Percentiles rank a stretch among this genome's conserved stretches.
phyloP scores from a whole-genome alignment of 208 protist genomes.

The Acanthamoeba lenticulata region DNA sequence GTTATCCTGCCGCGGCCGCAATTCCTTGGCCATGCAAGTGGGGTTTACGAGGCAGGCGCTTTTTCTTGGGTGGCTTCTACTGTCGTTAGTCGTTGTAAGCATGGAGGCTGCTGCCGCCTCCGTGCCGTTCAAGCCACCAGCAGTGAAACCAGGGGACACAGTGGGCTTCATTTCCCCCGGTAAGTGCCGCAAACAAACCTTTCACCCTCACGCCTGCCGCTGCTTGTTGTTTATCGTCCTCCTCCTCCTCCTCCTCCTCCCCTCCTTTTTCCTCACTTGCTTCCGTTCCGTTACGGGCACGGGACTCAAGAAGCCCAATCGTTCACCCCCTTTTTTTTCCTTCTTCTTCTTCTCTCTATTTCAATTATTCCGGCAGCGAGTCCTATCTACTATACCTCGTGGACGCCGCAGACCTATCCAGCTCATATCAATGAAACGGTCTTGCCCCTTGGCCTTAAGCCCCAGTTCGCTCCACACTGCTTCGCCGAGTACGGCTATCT shows the following conservation, averaged over 20 bases:
- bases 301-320: neutral
- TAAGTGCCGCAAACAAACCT: no score
- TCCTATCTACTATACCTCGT: slow-evolving; percentile 25
- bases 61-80: no score
- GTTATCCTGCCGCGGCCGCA: no score
- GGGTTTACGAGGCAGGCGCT: no score
- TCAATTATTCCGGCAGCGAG: neutral
- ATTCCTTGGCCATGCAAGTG: no score
- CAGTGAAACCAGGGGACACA: slow-evolving; percentile 20
- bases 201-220: no score
- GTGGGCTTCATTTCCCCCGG: slow-evolving; percentile 52
- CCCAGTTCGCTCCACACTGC: slow-evolving; percentile 24
- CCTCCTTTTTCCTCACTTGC: neutral
- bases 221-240: no score
- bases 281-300: no score
- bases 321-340: neutral
- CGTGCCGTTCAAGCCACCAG: neutral
- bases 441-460: neutral
- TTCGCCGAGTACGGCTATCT: slow-evolving; percentile 65
- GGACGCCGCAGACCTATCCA: neutral
- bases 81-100: neutral
- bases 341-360: neutral
- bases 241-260: no score
- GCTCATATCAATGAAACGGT: slow-evolving; percentile 5
- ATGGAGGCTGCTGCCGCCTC: neutral